Evolutionary conservation across 345 rosid species (phyloP), one percentile per base, ranked within the genome.

Genomic region (Salix caprea): DNA sequence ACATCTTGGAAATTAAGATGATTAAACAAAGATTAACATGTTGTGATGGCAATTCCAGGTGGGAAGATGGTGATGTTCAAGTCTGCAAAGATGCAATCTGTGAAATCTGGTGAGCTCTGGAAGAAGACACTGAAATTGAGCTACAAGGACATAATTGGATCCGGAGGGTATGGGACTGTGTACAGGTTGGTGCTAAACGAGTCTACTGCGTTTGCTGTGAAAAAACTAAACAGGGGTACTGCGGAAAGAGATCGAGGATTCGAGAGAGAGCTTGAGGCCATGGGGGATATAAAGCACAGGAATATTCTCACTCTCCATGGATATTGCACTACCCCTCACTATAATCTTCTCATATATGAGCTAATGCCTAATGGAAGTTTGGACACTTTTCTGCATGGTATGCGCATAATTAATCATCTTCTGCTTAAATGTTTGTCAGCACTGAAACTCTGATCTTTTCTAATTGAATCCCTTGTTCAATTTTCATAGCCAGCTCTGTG

Each of bases 271-370:
- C 48, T 91, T 83, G 88, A 87, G 67, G 91, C 99, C 15, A 88
- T 92, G 97, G 99, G 89, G 28, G 96, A 92, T 77, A 91, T 91
- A 19, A 95, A 91, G 87, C 99, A 95, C 72, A 83, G 96, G 44
- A 91, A 95, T 87, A 87, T 95, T 28, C 90, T 92, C 7, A 88
- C 90, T 67, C 92, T 92, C n/a, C 91, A 89, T 58, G 99, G 97
- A 65, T 95, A 90, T 71, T 92, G 75, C 82, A 84, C 88, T 48
- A 74, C 87, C 28, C 85, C 90, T 60, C 85, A 84, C 72, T 89
- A 86, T 71, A 95, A 95, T 85, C 89, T 91, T 67, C 93, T 92
- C 70, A 88, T 92, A 30, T 95, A 90, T 73, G 97, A 95, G 77
- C 88, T 91, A 15, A 95, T 92, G 97, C 89, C 94, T 36, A 91